Evolutionary conservation across 768 basidiomycete genomes (phyloP).

Genomic region (Saitozyma podzolica): DNA sequence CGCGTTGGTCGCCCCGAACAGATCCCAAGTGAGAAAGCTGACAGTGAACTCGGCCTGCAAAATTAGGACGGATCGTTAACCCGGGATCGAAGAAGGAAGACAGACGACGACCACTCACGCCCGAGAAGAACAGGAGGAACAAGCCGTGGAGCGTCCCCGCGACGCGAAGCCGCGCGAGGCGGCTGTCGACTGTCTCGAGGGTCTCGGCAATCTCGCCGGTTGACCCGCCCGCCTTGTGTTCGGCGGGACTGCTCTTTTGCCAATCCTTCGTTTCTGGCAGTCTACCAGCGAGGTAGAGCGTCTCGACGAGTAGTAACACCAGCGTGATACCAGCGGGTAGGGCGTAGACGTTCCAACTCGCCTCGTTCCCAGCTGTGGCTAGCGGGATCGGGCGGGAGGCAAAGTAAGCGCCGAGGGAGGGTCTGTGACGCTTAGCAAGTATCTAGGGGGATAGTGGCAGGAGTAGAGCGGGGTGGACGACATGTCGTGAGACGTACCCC

Average conservation of each 20-base stretch:
- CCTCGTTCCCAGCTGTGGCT: slow-evolving; percentile 4
- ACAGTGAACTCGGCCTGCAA: slow-evolving; percentile 88
- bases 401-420: slow-evolving; percentile 94
- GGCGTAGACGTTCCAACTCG: slow-evolving; percentile 72
- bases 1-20: slow-evolving; percentile 49
- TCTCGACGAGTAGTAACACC: slow-evolving; percentile 74
- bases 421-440: slow-evolving; percentile 47
- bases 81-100: neutral
- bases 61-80: too few relatives aligned
- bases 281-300: slow-evolving; percentile 68
- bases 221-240: slow-evolving; percentile 9
- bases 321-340: slow-evolving; percentile 83
- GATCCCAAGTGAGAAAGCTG: slow-evolving; percentile 71
- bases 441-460: neutral
- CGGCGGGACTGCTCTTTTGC: slow-evolving; percentile 32
- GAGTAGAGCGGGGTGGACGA: too few relatives aligned
- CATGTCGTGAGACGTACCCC: slow-evolving; percentile 30
- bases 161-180: slow-evolving; percentile 62
- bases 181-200: slow-evolving; percentile 32
- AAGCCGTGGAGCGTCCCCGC: slow-evolving; percentile 74
- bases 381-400: slow-evolving; percentile 77
- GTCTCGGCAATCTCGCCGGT: slow-evolving; percentile 6
- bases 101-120: slow-evolving; percentile 45
- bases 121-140: slow-evolving; percentile 85
- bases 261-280: slow-evolving; percentile 83